These are phyloP conservation scores for Pseudogymnoascus sp. DNA, from an alignment of 2,329 filamentous ascomycete species.

Conservation along the genomic window DNA sequence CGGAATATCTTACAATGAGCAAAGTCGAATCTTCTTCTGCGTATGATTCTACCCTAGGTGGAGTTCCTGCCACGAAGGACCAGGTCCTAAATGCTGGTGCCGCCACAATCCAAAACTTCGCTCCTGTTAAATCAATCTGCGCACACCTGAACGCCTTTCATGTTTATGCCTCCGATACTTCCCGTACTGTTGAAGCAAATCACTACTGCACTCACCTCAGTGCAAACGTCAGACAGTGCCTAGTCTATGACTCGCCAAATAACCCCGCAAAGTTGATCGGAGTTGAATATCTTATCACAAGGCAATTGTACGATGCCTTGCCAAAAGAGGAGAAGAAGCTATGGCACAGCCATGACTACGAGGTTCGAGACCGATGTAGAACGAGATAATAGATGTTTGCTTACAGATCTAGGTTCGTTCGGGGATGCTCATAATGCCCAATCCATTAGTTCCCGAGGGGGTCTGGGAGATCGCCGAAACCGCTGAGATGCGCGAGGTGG, in stretches of 20 bases:
- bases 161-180: conserved; percentile 63
- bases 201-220: conserved; percentile 78
- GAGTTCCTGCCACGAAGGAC: conserved; percentile 42
- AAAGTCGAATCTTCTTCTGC: not conserved
- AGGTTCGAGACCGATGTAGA: conserved; percentile 32
- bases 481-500: conserved; percentile 68
- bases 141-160: conserved; percentile 85
- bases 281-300: conserved; percentile 66
- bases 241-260: conserved; percentile 67
- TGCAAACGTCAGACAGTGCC: conserved; percentile 69
- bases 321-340: conserved; percentile 58
- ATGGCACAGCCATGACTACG: conserved; percentile 60
- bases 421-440: conserved; percentile 73
- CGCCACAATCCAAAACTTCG: conserved; percentile 53
- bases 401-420: conserved; percentile 53
- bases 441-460: conserved; percentile 45
- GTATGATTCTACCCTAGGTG: not conserved
- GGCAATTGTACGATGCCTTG: conserved; percentile 57
- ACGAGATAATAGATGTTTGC: conserved; percentile 16
- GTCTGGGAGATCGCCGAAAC: conserved; percentile 72
- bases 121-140: conserved; percentile 65
- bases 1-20: not conserved
- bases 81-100: conserved; percentile 54
- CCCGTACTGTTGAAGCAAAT: conserved; percentile 64
- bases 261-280: conserved; percentile 67